These are phyloP conservation scores for Phialophora chinensis DNA, from an alignment of 2,329 filamentous ascomycete genomes.

Conservation along the genomic window DNA sequence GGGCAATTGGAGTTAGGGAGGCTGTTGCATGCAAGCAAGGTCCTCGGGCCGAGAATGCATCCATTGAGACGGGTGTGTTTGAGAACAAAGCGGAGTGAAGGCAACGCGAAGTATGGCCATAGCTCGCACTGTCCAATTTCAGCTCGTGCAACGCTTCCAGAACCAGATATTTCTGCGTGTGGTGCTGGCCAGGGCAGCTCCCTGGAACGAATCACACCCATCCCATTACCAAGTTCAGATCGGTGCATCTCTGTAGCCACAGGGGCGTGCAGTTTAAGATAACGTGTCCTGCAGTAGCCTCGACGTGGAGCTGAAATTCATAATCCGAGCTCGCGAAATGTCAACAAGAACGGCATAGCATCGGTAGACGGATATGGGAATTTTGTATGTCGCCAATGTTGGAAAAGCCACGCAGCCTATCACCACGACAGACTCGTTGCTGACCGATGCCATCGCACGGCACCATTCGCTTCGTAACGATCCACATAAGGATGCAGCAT, in stretches of 20 bases:
- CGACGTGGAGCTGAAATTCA: neutral
- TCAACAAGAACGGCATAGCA: constrained; percentile 14
- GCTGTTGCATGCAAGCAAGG: constrained; percentile 5
- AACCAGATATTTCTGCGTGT: constrained; percentile 12
- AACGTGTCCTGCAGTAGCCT: neutral
- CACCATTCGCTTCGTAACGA: neutral
- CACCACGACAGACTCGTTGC: neutral
- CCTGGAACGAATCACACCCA: neutral
- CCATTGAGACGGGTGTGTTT: neutral
- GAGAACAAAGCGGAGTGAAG: neutral
- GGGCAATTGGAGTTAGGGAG: neutral
- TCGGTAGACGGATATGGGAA: neutral
- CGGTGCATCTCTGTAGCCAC: neutral
- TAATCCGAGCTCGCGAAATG: constrained; percentile 26
- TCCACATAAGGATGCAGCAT: constrained; percentile 10
- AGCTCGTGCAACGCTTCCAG: constrained; percentile 31
- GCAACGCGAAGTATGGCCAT: constrained; percentile 1
- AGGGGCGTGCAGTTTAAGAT: neutral
- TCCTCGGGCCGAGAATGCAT: neutral
- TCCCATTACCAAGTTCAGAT: constrained; percentile 13
- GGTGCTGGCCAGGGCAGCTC: neutral
- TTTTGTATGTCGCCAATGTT: neutral
- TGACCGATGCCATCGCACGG: neutral
- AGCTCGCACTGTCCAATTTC: constrained; percentile 19
- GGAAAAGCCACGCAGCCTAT: constrained; percentile 3